Percentiles rank a stretch among this genome's conserved stretches.
Evolutionary conservation across 1,284 basidiomycete genomes (phyloP).

Genomic region (Cryptococcus hybrid): DNA sequence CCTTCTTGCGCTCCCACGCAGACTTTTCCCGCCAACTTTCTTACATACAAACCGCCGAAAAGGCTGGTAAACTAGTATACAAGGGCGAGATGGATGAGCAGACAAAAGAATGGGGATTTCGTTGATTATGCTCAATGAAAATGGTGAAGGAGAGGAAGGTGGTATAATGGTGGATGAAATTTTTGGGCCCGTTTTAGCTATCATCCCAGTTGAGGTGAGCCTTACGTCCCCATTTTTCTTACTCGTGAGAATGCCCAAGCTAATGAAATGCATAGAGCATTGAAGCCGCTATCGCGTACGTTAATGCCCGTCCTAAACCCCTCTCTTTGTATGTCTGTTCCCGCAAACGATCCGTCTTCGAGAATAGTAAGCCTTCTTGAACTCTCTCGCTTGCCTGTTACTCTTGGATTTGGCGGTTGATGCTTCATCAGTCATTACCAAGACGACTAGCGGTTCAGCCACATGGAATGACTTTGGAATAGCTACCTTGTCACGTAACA

Average conservation of each 20-base stretch:
- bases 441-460: constrained; percentile 42
- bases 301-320: constrained; percentile 55
- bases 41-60: constrained; percentile 63
- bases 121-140: constrained; percentile 55
- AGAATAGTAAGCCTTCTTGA: constrained; percentile 26
- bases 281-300: constrained; percentile 68
- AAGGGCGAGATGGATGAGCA: constrained; percentile 65
- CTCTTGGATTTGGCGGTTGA: too few species aligned
- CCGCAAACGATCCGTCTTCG: constrained; percentile 31
- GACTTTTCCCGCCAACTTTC: constrained; percentile 64
- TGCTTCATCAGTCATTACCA: constrained; percentile 26
- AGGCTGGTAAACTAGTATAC: constrained; percentile 61
- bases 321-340: constrained; percentile 48
- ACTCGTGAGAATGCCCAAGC: neutral
- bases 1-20: constrained; percentile 55
- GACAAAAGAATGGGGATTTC: constrained; percentile 37
- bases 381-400: too few species aligned
- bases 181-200: constrained; percentile 70
- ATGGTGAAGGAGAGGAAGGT: constrained; percentile 61
- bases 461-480: constrained; percentile 49
- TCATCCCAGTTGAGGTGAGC: constrained; percentile 64
- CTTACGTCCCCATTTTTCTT: constrained; percentile 5
- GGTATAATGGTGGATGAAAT: constrained; percentile 69
- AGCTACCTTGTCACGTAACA: constrained; percentile 22
- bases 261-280: constrained; percentile 50